Evolutionary conservation across 257 asterid species (phyloP), one percentile per base, ranked within the genome.

Genomic region (Coffea eugenioides): DNA sequence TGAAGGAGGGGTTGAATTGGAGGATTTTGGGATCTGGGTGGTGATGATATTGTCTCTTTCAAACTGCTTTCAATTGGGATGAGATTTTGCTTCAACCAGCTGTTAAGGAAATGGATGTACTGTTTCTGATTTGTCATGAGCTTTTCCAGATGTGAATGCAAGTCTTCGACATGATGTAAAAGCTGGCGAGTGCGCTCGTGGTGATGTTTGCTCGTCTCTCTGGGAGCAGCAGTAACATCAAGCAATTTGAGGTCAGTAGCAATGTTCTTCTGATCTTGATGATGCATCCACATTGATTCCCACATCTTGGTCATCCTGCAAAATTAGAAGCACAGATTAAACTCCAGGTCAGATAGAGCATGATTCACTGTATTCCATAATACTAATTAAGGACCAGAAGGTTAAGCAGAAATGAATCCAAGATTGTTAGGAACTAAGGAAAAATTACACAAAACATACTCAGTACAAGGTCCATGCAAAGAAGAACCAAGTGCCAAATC

Each of bases 241-340:
- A 81, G 27, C 62, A 81, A 74, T 87, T 83, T 80, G 94, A 59
- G 16, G 90, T 90, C 85, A 84, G 91, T 34, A 86, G 97, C 94
- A 27, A 90, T 86, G 81, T 88, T 83, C 62, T 90, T 85, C 81
- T 96, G 94, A 69, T 71, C 88, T 76, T 88, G 93, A 45, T 96
- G 97, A 77, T 91, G 89, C 59, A 68, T 52, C 84, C 89, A 89
- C 94, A 94, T 88, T 48, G 96, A 89, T 80, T 88, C 92, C 98
- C 97, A 96, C 98, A 94, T 96, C 81, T 82, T 89, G n/a, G 88
- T 72, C 98, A 96, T 94, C 95, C 98, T 96, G 86, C 85, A 18
- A 82, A 77, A 67, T 71, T 64, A 83, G 2, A 80, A 59, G 25
- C 45, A n/a, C 9, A 52, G 14, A 73, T 20, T 25, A 52, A 45